A percentile compares a stretch with the other conserved stretches of the same genome.
These are phyloP conservation scores for Evansstolkia leycettana DNA, from an alignment of 495 filamentous ascomycete species.

Conservation along the genomic window DNA sequence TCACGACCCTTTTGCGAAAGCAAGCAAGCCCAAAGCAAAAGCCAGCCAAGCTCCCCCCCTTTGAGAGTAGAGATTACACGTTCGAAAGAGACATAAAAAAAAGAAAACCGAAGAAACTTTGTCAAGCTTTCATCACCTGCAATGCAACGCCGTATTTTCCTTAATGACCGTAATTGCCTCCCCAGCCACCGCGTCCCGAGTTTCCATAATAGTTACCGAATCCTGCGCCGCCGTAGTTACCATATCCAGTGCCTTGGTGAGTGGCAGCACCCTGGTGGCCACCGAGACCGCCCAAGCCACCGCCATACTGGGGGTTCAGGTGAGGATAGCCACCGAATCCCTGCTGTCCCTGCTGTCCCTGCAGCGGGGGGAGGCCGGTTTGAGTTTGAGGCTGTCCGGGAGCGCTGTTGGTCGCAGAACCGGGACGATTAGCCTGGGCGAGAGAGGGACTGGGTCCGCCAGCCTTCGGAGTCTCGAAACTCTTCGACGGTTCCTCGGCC, in stretches of 20 bases:
- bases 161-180: conserved; percentile 48
- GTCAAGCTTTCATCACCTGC: conserved; percentile 16
- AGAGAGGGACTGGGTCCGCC: conserved; percentile 77
- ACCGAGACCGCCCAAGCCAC: conserved; percentile 55
- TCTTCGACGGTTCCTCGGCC: conserved; percentile 62
- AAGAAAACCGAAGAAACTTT: conserved; percentile 7
- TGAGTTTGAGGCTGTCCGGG: conserved; percentile 47
- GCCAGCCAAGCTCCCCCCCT: conserved; percentile 36
- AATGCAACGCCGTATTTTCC: conserved; percentile 23
- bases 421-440: conserved; percentile 65
- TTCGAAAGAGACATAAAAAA: conserved; percentile 14
- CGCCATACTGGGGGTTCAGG: conserved; percentile 59
- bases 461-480: conserved; percentile 61
- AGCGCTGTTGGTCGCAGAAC: conserved; percentile 68
- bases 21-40: conserved; percentile 7
- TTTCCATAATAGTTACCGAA: conserved; percentile 43
- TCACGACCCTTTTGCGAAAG: conserved; percentile 11
- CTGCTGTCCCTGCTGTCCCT: conserved; percentile 54
- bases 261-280: conserved; percentile 45
- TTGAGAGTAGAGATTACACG: conserved; percentile 39
- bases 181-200: conserved; percentile 52
- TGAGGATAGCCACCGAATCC: conserved; percentile 69
- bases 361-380: conserved; percentile 59
- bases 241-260: conserved; percentile 42
- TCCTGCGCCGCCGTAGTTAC: conserved; percentile 37